Conservation (phyloP, 1,284 basidiomycete genomes). For the Stereum hirsutum region DNA sequence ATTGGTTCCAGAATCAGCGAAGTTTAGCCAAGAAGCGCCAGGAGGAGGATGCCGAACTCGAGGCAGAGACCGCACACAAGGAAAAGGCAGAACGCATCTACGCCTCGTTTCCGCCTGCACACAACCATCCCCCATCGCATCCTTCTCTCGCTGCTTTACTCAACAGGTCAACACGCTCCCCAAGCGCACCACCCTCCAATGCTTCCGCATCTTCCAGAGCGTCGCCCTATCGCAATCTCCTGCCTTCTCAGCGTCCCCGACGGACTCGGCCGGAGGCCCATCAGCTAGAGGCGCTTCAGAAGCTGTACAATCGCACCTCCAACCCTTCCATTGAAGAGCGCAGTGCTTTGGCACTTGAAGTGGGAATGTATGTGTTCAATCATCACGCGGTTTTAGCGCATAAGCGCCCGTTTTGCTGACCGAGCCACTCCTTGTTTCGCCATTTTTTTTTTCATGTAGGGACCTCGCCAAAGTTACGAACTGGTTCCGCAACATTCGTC, state of each 20-base stretch:
- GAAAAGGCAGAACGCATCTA: constrained; percentile 18
- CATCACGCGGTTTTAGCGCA: not conserved
- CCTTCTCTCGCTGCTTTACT: constrained; percentile 9
- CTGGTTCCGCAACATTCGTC: constrained; percentile 75
- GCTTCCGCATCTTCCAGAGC: constrained; percentile 22
- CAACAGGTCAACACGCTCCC: constrained; percentile 14
- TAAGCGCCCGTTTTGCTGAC: not conserved
- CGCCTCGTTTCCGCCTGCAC: constrained; percentile 19
- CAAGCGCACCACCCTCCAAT: constrained; percentile 18
- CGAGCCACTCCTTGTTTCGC: no score
- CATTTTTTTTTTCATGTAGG: constrained; percentile 28
- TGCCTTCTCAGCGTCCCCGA: constrained; percentile 24
- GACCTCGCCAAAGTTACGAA: constrained; percentile 78
- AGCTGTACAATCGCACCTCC: constrained; percentile 54
- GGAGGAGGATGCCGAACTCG: constrained; percentile 31
- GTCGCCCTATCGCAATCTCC: constrained; percentile 20
- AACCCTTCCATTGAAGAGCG: constrained; percentile 76
- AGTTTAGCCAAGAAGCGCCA: constrained; percentile 61
- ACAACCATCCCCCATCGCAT: constrained; percentile 15
- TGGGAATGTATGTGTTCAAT: constrained; percentile 41
- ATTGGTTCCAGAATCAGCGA: constrained; percentile 80
- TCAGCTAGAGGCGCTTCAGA: constrained; percentile 66
- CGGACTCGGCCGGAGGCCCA: constrained; percentile 70
- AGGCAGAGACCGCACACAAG: constrained; percentile 4
- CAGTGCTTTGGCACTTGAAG: constrained; percentile 56